Evolutionary conservation across 345 rosid species (phyloP).

Genomic region (Turnera subulata): DNA sequence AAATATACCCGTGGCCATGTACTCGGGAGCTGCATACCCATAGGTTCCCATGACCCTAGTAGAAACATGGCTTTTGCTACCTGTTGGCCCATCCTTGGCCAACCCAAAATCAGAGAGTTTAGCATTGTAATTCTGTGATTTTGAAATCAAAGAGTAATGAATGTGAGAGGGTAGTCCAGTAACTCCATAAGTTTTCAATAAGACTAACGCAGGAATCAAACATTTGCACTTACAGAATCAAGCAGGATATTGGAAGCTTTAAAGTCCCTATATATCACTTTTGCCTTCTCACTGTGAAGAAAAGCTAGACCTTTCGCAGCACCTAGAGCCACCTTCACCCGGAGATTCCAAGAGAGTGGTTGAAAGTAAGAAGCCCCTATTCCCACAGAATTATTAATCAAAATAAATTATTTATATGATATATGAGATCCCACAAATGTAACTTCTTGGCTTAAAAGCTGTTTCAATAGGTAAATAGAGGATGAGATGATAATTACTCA

Average conservation of each 20-base stretch:
- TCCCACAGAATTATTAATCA: neutral
- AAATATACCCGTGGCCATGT: slow-evolving; percentile 66
- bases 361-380: slow-evolving; percentile 27
- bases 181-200: neutral
- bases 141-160: neutral
- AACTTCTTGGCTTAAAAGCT: neutral
- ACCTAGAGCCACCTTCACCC: slow-evolving; percentile 19
- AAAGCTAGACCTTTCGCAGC: slow-evolving; percentile 78
- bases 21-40: slow-evolving; percentile 98
- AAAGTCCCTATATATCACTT: slow-evolving; percentile 94
- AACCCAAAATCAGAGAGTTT: slow-evolving; percentile 96
- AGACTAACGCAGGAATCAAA: neutral
- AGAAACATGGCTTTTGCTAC: slow-evolving; percentile 85
- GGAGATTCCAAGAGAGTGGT: slow-evolving; percentile 18
- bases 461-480: too few relatives aligned
- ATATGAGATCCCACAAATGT: neutral
- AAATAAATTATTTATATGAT: neutral
- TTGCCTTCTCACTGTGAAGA: slow-evolving; percentile 76
- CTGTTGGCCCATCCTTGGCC: slow-evolving; percentile 91
- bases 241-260: slow-evolving; percentile 92
- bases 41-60: slow-evolving; percentile 93
- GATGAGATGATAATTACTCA: slow-evolving; percentile 12
- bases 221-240: slow-evolving; percentile 51
- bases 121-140: slow-evolving; percentile 68
- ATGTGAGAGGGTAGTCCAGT: neutral